phyloP scores from a whole-genome alignment of 768 basidiomycete species.

The Macrocybe gigantea region DNA sequence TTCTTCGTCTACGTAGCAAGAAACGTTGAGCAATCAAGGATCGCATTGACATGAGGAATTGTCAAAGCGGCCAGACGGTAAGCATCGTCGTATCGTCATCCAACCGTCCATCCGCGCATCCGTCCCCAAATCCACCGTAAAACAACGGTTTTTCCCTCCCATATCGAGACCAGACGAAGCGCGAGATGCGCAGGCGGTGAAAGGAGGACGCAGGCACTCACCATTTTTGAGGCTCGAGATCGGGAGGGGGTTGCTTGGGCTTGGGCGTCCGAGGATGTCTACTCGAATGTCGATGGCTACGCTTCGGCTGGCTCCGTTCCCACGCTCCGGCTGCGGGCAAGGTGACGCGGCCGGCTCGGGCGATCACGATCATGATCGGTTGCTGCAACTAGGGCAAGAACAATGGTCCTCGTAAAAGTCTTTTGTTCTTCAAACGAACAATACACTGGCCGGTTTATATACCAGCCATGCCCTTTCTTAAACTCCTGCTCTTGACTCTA shows the following conservation, averaged over 20 bases:
- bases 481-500: no score
- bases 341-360: conserved; percentile 4
- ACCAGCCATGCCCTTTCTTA: no score
- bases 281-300: conserved; percentile 9
- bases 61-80: background rate
- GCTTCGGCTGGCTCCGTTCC: conserved; percentile 24
- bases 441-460: no score
- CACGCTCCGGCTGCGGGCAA: conserved; percentile 11
- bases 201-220: conserved; percentile 19
- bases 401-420: conserved; percentile 8
- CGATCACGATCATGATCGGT: background rate
- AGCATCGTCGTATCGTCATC: conserved; percentile 2
- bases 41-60: conserved; percentile 12
- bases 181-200: background rate
- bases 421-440: no score
- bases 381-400: conserved; percentile 1
- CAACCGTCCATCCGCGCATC: background rate
- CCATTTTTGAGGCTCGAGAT: conserved; percentile 34
- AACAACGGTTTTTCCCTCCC: background rate
- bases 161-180: background rate
- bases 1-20: conserved; percentile 77
- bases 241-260: conserved; percentile 32
- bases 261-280: conserved; percentile 22
- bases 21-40: conserved; percentile 7
- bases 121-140: background rate